Conservation (phyloP, 169 alveolate species). For the Besnoitia besnoiti region DNA sequence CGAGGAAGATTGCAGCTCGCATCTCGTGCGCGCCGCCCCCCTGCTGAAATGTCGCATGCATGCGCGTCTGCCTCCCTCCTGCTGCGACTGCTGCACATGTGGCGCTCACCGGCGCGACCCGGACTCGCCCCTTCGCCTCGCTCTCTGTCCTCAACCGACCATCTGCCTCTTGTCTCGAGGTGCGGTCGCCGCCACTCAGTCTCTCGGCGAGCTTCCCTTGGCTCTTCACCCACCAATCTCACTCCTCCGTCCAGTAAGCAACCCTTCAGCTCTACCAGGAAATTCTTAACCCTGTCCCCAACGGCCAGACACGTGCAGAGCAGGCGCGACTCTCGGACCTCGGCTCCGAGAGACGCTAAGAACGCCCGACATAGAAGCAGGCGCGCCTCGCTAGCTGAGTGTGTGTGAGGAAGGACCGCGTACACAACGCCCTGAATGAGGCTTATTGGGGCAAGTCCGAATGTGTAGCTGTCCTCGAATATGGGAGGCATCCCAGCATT, state of each 20-base stretch:
- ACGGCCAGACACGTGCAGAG: neutral
- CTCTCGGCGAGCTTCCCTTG: neutral
- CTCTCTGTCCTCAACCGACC: neutral
- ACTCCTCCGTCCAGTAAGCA: neutral
- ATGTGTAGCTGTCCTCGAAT: neutral
- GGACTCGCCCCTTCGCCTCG: neutral
- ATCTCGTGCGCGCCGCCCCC: too few relatives aligned
- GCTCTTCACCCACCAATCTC: neutral
- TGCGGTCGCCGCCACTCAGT: neutral
- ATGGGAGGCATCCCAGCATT: neutral
- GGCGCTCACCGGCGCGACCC: too few relatives aligned
- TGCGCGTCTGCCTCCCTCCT: too few relatives aligned
- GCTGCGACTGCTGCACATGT: too few relatives aligned
- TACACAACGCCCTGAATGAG: constrained; percentile 17
- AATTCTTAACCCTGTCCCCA: neutral
- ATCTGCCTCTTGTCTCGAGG: neutral
- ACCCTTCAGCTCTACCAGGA: neutral
- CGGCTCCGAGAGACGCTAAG: neutral
- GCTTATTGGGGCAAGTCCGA: neutral
- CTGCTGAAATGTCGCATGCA: too few relatives aligned
- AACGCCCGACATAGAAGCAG: neutral
- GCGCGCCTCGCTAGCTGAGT: neutral
- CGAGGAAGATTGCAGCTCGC: too few relatives aligned
- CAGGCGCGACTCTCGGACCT: neutral
- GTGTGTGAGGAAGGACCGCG: neutral